Evolutionary conservation across 495 filamentous ascomycete species (phyloP).

Genomic region (Pseudomonodictys pantanalensis): DNA sequence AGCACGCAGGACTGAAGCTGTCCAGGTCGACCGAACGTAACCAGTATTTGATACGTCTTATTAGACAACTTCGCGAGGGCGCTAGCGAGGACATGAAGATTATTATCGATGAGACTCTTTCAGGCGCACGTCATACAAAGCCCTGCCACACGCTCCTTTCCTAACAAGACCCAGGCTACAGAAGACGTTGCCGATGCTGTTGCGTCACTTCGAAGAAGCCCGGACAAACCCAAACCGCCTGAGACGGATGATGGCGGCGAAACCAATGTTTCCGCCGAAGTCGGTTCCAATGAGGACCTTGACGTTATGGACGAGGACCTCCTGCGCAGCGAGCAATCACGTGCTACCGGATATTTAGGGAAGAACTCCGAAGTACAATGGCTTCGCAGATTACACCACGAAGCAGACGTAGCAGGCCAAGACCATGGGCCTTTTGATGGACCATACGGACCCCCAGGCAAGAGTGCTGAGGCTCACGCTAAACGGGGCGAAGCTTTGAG

Average conservation of each 20-base stretch:
- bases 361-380: slow-evolving; percentile 60
- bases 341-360: slow-evolving; percentile 56
- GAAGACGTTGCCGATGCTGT: slow-evolving; percentile 16
- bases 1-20: neutral
- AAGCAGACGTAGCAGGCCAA: slow-evolving; percentile 11
- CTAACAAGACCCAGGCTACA: neutral
- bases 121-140: slow-evolving; percentile 18
- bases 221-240: neutral
- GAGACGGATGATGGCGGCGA: slow-evolving; percentile 43
- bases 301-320: slow-evolving; percentile 62
- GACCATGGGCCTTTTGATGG: neutral
- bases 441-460: slow-evolving; percentile 25
- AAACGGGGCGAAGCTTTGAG: slow-evolving; percentile 30
- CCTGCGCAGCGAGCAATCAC: slow-evolving; percentile 49
- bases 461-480: slow-evolving; percentile 7
- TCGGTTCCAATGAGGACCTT: slow-evolving; percentile 59
- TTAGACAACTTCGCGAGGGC: slow-evolving; percentile 1
- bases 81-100: neutral
- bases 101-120: slow-evolving; percentile 13
- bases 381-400: slow-evolving; percentile 48
- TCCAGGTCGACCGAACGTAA: slow-evolving; percentile 25
- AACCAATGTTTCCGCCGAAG: slow-evolving; percentile 48
- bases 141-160: neutral
- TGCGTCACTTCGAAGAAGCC: neutral
- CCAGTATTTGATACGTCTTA: slow-evolving; percentile 12